These are phyloP conservation scores for Entomortierella chlamydospora DNA, from an alignment of 192 early-diverging fungal genomes.

Conservation along the genomic window DNA sequence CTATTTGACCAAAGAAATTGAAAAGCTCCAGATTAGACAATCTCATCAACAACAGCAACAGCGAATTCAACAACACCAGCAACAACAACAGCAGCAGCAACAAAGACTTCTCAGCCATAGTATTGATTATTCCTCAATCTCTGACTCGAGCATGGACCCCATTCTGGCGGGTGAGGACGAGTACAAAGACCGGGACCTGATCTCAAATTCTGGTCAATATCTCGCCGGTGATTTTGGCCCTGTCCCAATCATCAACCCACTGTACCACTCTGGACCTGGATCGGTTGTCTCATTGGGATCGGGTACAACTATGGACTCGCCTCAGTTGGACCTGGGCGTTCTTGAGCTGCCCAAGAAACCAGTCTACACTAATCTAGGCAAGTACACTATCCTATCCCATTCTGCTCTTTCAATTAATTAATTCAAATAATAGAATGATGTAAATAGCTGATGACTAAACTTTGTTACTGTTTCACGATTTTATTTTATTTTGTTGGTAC, in stretches of 20 bases:
- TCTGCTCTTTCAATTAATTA: background rate
- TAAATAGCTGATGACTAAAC: background rate
- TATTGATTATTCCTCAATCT: slow-evolving; percentile 32
- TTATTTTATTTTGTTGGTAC: background rate
- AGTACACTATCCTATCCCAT: slow-evolving; percentile 5
- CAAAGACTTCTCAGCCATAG: slow-evolving; percentile 21
- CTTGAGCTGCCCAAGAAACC: slow-evolving; percentile 47
- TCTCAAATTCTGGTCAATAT: slow-evolving; percentile 34
- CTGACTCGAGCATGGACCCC: slow-evolving; percentile 47
- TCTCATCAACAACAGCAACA: slow-evolving; percentile 57
- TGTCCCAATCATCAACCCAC: slow-evolving; percentile 24
- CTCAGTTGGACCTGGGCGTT: slow-evolving; percentile 26
- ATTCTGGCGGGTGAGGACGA: slow-evolving; percentile 50
- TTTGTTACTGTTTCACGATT: background rate
- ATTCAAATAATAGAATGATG: slow-evolving; percentile 8
- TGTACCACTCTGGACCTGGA: slow-evolving; percentile 23
- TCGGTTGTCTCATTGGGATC: slow-evolving; percentile 23
- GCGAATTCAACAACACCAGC: slow-evolving; percentile 47
- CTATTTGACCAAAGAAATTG: slow-evolving; percentile 75
- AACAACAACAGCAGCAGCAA: slow-evolving; percentile 29
- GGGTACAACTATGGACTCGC: slow-evolving; percentile 41
- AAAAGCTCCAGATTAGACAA: slow-evolving; percentile 68
- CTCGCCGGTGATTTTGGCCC: slow-evolving; percentile 53
- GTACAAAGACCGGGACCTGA: slow-evolving; percentile 45
- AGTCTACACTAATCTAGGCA: slow-evolving; percentile 49